These are phyloP conservation scores for Lyophyllum semitale DNA, from an alignment of 768 basidiomycete genomes.

Conservation along the genomic window DNA sequence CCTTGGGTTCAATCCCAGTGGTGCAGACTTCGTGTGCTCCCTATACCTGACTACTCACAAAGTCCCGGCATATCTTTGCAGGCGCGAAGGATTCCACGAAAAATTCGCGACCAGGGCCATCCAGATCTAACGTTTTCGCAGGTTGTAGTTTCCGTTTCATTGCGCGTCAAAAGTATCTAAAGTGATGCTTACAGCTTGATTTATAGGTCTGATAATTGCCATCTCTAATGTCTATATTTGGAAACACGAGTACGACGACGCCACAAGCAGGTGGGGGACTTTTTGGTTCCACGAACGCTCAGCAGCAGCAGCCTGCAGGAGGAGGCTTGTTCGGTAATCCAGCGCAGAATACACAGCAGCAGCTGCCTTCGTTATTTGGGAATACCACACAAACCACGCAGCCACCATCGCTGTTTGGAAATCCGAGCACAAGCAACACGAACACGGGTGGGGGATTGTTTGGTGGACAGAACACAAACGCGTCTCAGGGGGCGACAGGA, in stretches of 20 bases:
- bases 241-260: constrained; percentile 14
- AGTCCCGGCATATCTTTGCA: background rate
- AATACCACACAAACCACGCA: constrained; percentile 13
- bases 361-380: constrained; percentile 13
- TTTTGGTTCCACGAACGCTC: constrained; percentile 27
- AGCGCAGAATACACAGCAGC: constrained; percentile 15
- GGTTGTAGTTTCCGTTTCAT: background rate
- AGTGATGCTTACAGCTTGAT: background rate
- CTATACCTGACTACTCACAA: background rate
- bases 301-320: constrained; percentile 25
- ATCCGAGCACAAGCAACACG: constrained; percentile 10
- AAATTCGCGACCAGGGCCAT: background rate
- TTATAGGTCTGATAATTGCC: background rate
- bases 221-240: constrained; percentile 20
- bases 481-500: constrained; percentile 10
- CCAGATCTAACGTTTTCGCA: background rate
- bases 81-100: background rate
- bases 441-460: constrained; percentile 14
- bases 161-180: background rate
- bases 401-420: constrained; percentile 18
- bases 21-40: background rate
- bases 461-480: constrained; percentile 15
- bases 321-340: constrained; percentile 30
- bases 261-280: constrained; percentile 22
- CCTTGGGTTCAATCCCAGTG: background rate